phyloP scores from a whole-genome alignment of 805 yeast genomes.

The Kodamaea neixiangensis region DNA sequence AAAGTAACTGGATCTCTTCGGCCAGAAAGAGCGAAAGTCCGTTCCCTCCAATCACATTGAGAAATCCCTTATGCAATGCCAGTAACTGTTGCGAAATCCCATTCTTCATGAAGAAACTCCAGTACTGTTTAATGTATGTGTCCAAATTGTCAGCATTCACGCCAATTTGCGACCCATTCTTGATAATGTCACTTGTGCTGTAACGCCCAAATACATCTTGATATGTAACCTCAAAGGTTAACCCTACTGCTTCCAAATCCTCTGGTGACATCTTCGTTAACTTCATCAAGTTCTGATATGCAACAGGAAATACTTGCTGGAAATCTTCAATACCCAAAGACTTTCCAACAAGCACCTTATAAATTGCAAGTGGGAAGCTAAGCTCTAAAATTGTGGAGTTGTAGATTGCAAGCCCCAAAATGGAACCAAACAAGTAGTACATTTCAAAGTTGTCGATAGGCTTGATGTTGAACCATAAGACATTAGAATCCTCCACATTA shows the following conservation, averaged over 20 bases:
- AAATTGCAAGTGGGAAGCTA: constrained; percentile 72
- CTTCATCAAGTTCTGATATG: constrained; percentile 43
- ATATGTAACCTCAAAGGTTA: constrained; percentile 63
- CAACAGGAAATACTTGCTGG: constrained; percentile 64
- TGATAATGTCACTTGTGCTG: constrained; percentile 51
- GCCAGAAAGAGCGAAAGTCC: constrained; percentile 80
- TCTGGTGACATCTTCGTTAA: constrained; percentile 27
- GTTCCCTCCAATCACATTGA: constrained; percentile 74
- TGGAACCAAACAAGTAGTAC: constrained; percentile 79
- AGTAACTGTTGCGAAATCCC: constrained; percentile 54
- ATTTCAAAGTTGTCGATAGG: constrained; percentile 50
- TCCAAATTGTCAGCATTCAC: constrained; percentile 64
- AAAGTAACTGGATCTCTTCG: constrained; percentile 73
- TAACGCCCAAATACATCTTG: constrained; percentile 48
- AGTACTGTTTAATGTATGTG: constrained; percentile 63
- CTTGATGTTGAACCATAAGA: constrained; percentile 71
- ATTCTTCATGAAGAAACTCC: constrained; percentile 58
- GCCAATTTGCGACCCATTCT: constrained; percentile 52
- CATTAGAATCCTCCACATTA: constrained; percentile 66
- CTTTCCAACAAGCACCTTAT: constrained; percentile 66
- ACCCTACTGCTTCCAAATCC: constrained; percentile 46
- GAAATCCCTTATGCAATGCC: constrained; percentile 71
- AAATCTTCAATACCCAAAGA: constrained; percentile 65
- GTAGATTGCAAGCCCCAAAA: constrained; percentile 86
- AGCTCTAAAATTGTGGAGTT: constrained; percentile 86